phyloP scores from a whole-genome alignment of 1,284 basidiomycete species.

The Ceratobasidium sp. region DNA sequence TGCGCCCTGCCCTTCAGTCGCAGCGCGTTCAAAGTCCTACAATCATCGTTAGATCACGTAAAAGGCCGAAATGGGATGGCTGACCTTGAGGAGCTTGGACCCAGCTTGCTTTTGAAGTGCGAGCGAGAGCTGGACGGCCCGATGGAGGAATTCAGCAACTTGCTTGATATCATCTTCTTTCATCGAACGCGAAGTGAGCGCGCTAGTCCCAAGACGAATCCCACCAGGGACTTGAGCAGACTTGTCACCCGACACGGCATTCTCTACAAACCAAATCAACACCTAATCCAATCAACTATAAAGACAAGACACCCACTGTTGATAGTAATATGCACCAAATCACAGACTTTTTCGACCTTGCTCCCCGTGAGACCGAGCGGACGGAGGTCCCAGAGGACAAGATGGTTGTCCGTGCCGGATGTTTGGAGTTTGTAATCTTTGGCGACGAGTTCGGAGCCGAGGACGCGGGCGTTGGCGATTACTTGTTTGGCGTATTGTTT shows the following conservation, averaged over 20 bases:
- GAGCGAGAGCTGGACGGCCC: constrained; percentile 89
- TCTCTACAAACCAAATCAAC: constrained; percentile 67
- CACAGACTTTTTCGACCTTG: constrained; percentile 99
- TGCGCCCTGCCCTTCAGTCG: constrained; percentile 79
- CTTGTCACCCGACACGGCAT: constrained; percentile 93
- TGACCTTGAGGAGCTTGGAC: constrained; percentile 87
- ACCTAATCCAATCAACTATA: not conserved
- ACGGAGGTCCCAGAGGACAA: constrained; percentile 97
- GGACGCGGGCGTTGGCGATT: constrained; percentile 85
- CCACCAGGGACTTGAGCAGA: constrained; percentile 98
- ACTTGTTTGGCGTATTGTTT: constrained; percentile 96
- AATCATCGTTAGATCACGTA: not conserved
- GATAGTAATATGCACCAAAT: constrained; percentile 95
- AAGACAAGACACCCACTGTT: constrained; percentile 74
- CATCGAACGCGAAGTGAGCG: constrained; percentile 97
- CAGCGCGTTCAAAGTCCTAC: constrained; percentile 87
- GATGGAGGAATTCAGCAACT: constrained; percentile 93
- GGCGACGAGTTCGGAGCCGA: constrained; percentile 77
- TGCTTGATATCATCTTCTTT: constrained; percentile 85
- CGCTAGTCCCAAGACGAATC: constrained; percentile 95
- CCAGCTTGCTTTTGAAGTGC: constrained; percentile 94
- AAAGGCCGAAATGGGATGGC: not conserved
- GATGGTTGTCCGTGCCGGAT: constrained; percentile 96
- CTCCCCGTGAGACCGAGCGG: constrained; percentile 95
- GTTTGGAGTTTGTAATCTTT: constrained; percentile 97